Conservation (phyloP, 176 grass and related monocot species). For the Oryza glaberrima region DNA sequence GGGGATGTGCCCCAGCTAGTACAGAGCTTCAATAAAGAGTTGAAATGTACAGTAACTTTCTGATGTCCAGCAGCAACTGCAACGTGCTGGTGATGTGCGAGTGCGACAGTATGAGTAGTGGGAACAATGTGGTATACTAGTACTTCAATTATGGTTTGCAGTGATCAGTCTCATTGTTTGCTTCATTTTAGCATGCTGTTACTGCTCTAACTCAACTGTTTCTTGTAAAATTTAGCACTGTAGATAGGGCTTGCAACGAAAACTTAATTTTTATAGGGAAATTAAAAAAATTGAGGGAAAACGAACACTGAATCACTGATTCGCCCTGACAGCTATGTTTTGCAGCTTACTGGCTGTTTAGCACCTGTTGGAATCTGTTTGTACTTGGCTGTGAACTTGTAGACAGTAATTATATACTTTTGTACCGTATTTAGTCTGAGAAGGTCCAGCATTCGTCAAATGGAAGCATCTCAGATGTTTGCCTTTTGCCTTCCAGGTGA, state of each 20-base stretch:
- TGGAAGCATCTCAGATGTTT: constrained; percentile 8
- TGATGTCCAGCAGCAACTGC: background rate
- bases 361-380: background rate
- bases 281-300: no score
- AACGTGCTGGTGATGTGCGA: background rate
- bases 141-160: background rate
- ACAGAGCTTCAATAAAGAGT: background rate
- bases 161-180: background rate
- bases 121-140: background rate
- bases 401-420: background rate
- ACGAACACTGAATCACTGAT: no score
- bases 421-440: background rate
- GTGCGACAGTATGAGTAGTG: background rate
- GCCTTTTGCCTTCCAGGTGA: constrained; percentile 22
- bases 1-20: background rate
- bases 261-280: no score
- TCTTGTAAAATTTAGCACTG: background rate
- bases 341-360: background rate
- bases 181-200: background rate
- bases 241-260: background rate
- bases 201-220: background rate
- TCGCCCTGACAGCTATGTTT: background rate
- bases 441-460: constrained; percentile 9
- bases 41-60: background rate
- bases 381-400: background rate